These are phyloP conservation scores for Talaromyces sp. DNA, from an alignment of 2,329 filamentous ascomycete genomes.

Conservation along the genomic window DNA sequence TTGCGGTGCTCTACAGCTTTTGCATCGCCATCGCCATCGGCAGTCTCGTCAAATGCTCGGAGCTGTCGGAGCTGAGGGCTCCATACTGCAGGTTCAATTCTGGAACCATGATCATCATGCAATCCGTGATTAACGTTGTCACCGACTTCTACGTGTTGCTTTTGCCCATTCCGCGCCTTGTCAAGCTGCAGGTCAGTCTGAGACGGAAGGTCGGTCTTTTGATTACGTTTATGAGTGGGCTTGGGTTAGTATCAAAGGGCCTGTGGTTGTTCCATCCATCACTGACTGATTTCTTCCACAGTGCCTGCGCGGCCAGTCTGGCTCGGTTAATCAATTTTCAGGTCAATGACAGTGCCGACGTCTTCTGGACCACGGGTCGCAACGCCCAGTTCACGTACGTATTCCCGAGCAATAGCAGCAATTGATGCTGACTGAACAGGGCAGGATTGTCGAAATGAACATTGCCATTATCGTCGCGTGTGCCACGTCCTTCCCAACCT, in stretches of 20 bases:
- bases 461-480: not conserved
- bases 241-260: not conserved
- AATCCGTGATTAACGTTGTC: not conserved
- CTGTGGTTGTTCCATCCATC: too few relatives aligned
- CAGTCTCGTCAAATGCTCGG: not conserved
- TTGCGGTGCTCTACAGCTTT: not conserved
- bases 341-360: not conserved
- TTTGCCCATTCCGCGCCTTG: not conserved
- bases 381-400: not conserved
- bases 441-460: not conserved
- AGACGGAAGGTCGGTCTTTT: too few relatives aligned
- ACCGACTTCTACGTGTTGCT: not conserved
- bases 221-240: not conserved
- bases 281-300: too few relatives aligned
- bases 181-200: not conserved
- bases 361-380: not conserved
- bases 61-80: not conserved
- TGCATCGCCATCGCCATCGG: not conserved
- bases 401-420: too few relatives aligned
- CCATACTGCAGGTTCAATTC: not conserved
- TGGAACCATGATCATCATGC: not conserved
- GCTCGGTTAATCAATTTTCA: not conserved
- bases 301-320: not conserved
- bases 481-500: not conserved
- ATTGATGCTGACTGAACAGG: too few relatives aligned